phyloP scores from a whole-genome alignment of 192 early-diverging fungal genomes.

The Coemansia sp. region DNA sequence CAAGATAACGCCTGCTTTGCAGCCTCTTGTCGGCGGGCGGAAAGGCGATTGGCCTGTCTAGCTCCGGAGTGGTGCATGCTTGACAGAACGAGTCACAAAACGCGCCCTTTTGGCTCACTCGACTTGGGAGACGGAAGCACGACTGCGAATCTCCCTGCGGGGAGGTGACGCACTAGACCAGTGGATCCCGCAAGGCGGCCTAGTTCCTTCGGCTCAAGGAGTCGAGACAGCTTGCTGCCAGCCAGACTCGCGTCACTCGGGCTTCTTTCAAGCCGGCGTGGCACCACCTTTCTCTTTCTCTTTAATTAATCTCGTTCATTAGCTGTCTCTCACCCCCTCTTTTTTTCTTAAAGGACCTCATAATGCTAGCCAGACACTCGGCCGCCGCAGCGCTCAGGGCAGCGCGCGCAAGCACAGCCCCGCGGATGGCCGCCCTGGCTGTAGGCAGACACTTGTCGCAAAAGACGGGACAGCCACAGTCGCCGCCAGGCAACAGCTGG shows the following conservation, averaged over 20 bases:
- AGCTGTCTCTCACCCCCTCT: neutral
- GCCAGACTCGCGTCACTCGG: neutral
- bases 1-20: neutral
- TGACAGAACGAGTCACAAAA: constrained; percentile 1
- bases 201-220: neutral
- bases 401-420: constrained; percentile 12
- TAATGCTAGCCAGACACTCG: constrained; percentile 17
- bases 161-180: constrained; percentile 4
- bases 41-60: constrained; percentile 21
- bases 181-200: neutral
- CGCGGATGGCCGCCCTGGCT: constrained; percentile 5
- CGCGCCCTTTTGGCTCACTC: neutral
- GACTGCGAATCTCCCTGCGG: neutral
- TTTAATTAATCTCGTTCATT: neutral
- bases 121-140: too few relatives aligned
- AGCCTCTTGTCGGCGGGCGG: neutral
- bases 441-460: constrained; percentile 2
- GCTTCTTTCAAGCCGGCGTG: too few relatives aligned
- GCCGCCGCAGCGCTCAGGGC: constrained; percentile 13
- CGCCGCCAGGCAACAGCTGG: constrained; percentile 2
- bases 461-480: constrained; percentile 3
- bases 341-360: neutral
- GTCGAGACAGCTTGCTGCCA: neutral
- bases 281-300: constrained; percentile 6
- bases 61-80: constrained; percentile 2